Conservation (phyloP, 768 basidiomycete genomes). For the Lactarius vividus region DNA sequence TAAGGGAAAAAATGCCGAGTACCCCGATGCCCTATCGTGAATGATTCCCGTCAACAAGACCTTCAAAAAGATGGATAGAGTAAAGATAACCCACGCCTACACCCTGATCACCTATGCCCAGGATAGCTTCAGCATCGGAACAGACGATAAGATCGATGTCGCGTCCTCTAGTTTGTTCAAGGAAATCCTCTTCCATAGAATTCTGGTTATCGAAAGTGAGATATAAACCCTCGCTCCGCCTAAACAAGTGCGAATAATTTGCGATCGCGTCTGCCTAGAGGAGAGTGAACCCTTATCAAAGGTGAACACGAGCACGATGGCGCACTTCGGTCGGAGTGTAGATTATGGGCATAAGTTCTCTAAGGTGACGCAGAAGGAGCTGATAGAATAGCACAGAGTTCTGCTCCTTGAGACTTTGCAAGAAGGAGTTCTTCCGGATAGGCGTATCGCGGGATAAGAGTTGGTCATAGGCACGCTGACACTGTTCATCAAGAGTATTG, state of each 20-base stretch:
- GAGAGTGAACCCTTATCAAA: not conserved
- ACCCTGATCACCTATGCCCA: constrained; percentile 75
- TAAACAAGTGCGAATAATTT: constrained; percentile 81
- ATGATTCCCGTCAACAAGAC: not conserved
- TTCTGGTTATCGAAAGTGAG: constrained; percentile 60
- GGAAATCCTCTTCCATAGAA: constrained; percentile 72
- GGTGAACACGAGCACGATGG: not conserved
- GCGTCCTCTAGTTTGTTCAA: constrained; percentile 59
- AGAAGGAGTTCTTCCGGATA: constrained; percentile 68
- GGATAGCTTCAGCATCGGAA: constrained; percentile 81
- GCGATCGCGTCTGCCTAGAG: constrained; percentile 74
- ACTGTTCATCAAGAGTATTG: constrained; percentile 69
- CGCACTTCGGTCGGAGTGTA: constrained; percentile 80
- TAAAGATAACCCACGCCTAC: constrained; percentile 53
- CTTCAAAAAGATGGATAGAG: not conserved
- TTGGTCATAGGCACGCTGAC: constrained; percentile 69
- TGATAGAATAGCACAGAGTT: constrained; percentile 81
- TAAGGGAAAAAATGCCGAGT: constrained; percentile 5
- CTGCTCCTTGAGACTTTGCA: constrained; percentile 74
- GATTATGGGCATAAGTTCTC: constrained; percentile 60
- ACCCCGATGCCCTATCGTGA: constrained; percentile 39
- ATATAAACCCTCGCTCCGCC: constrained; percentile 75
- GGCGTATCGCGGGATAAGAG: constrained; percentile 39
- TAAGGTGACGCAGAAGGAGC: constrained; percentile 45
- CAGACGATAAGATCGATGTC: constrained; percentile 78